Base-by-base conservation (phyloP, 1,139 yeast genomes). In the Martiniozyma asiatica region DNA sequence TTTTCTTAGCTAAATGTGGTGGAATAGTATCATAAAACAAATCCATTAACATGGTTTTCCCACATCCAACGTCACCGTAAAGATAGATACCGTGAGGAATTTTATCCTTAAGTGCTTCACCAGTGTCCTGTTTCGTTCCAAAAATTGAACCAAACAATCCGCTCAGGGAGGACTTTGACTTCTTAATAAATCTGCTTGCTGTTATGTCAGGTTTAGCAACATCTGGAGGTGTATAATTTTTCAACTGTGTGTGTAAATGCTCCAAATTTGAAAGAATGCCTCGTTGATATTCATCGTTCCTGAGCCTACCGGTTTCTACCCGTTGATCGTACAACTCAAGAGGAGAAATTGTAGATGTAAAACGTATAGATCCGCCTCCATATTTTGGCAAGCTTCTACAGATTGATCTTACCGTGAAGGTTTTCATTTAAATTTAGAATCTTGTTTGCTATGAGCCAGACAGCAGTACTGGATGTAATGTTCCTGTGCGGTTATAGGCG, bases 11-110 rank as follows among this genome's bases (percentile, higher is more conserved):
- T 36, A 89, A 58, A 49, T 78, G 84, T 1, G 52, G 32, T 0
- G 97, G 96, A 11, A 89, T 65, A 0, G 95, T 82, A 14, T 70
- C 61, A 55, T 85, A 89, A 47, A 89, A 89, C 45, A 89, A 63
- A 55, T 89, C 98, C 97, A 89, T 87, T 40, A 89, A 63, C 96
- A 89, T 89, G 5, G 98, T 89, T 51, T 89, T 89, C 8, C 98
- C 98, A 56, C 97, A 85, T 4, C 98, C 98, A 26, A 89, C 98
- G 53, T 89, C 98, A 13, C 98, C 98, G 53, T 82, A 89, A 17
- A 89, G 63, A 50, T 89, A 89, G 11, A 89, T 78, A 2, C 98
- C 98, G 43, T 68, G 62, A 4, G 85, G 93, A 20, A 50, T 48
- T 14, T 31, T 29, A 15, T 22, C 24, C 18, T 36, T 41, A 15